Evolutionary conservation across 768 basidiomycete genomes (phyloP).

Genomic region (Tricholoma saponaceum): DNA sequence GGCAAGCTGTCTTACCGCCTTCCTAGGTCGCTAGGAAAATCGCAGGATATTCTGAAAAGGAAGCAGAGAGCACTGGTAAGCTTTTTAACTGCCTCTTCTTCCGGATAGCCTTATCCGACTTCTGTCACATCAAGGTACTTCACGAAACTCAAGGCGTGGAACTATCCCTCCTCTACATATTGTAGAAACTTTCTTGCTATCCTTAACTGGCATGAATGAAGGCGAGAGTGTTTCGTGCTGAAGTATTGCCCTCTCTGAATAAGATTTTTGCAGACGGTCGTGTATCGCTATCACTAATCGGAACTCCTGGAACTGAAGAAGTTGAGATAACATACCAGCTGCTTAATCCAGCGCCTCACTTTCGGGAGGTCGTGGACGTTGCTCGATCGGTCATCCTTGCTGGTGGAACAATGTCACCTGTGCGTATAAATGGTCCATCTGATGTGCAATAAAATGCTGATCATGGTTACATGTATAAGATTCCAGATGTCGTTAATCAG

Average conservation of each 20-base stretch:
- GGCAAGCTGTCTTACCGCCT: neutral
- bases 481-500: constrained; percentile 81
- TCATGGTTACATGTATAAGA: constrained; percentile 38
- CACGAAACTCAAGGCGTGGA: constrained; percentile 24
- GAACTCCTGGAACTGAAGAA: constrained; percentile 32
- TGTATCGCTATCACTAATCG: constrained; percentile 52
- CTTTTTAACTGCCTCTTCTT: neutral
- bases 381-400: constrained; percentile 88
- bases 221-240: constrained; percentile 34
- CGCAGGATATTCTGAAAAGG: constrained; percentile 75
- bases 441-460: neutral
- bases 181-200: constrained; percentile 75
- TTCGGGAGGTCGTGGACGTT: constrained; percentile 75
- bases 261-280: constrained; percentile 59
- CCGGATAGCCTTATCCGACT: neutral
- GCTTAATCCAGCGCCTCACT: constrained; percentile 86
- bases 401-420: constrained; percentile 99
- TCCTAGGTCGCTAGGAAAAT: constrained; percentile 70
- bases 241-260: neutral
- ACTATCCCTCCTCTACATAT: constrained; percentile 73
- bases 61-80: constrained; percentile 38
- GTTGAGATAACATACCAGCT: constrained; percentile 86
- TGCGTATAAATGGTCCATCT: constrained; percentile 29
- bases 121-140: neutral
- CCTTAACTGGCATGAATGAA: constrained; percentile 74